Base-by-base conservation (phyloP, 2,329 filamentous ascomycete species). In the Arthrobotrys entomopaga region DNA sequence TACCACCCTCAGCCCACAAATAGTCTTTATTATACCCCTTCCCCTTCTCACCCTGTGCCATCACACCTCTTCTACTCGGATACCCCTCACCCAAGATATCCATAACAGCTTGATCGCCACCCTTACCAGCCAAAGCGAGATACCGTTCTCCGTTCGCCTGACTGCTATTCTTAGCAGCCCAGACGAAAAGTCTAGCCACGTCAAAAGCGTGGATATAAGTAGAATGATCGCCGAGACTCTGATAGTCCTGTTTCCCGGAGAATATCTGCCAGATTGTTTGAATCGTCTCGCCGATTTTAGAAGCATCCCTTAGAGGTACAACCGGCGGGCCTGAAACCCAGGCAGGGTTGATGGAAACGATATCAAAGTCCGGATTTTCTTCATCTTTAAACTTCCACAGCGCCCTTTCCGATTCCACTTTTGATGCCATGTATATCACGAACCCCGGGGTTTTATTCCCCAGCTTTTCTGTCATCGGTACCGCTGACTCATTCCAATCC, bases 351-450 rank as follows among this genome's bases (percentile, higher is more conserved):
- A 84, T 76, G 2, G 81, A 78, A 19, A 82, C 79, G 60, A 83
- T 79, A 0, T 81, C 79, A 53, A 84, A 85, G 0, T 48, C 16
- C 0, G 82, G 82, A 70, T 82, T 79, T 46, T 79, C 75, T 40
- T 81, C 80, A 5, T 81, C 78, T 15, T 79, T 69, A 77, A 90
- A 88, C 1, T 86, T 83, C 89, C 89, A 91, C 1, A 88, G 87
- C 0, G 88, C 87, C 71, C 84, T 86, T 78, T 91, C 89, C 0
- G 88, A 88, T 74, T 92, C 89, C 0, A 85, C 86, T 82, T 91
- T 90, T 76, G 85, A 86, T 7, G 84, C 85, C 38, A 82, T 79
- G 74, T 85, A 85, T 40, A 81, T 82, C 16, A 77, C 53, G 2
- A 79, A 52, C 0, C 69, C 69, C n/a, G 69, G 69, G 22, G 61